Conservation (phyloP, 306 rosid genomes). For the Pterocarpus santalinus region DNA sequence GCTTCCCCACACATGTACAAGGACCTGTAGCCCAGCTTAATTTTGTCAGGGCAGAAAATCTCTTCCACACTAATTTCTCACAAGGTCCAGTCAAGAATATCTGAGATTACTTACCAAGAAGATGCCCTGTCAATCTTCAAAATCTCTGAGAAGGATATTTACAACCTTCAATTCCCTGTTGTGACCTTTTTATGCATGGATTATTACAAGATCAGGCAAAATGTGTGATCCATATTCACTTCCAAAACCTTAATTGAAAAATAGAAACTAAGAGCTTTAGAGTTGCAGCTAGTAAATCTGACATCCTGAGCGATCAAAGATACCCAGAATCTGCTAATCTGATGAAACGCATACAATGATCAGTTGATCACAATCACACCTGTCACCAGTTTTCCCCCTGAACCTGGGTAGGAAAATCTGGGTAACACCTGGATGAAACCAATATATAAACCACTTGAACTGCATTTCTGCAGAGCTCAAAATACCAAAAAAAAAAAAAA, state of each 20-base stretch:
- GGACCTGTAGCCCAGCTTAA: slow-evolving; percentile 12
- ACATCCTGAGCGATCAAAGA: slow-evolving; percentile 39
- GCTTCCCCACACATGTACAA: slow-evolving; percentile 40
- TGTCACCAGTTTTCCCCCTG: slow-evolving; percentile 10
- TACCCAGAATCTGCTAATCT: slow-evolving; percentile 39
- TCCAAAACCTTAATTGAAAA: neutral
- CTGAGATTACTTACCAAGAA: slow-evolving; percentile 37
- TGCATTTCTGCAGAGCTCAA: slow-evolving; percentile 50
- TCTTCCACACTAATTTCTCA: neutral
- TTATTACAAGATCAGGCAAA: slow-evolving; percentile 37
- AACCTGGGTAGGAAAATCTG: slow-evolving; percentile 22
- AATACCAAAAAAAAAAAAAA: slow-evolving; percentile 46
- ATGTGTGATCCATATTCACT: slow-evolving; percentile 25
- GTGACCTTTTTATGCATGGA: slow-evolving; percentile 29
- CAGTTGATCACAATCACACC: slow-evolving; percentile 8
- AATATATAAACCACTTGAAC: slow-evolving; percentile 42
- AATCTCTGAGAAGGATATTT: slow-evolving; percentile 30
- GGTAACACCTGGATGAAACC: slow-evolving; percentile 43
- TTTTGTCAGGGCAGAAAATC: slow-evolving; percentile 22
- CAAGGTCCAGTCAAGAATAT: slow-evolving; percentile 31
- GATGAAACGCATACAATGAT: slow-evolving; percentile 34
- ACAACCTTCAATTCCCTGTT: slow-evolving; percentile 29
- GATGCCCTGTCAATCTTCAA: slow-evolving; percentile 33
- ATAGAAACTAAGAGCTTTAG: neutral
- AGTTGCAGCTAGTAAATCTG: slow-evolving; percentile 1